Conservation (phyloP, 2,329 filamentous ascomycete genomes). For the Fusarium miscanthi region DNA sequence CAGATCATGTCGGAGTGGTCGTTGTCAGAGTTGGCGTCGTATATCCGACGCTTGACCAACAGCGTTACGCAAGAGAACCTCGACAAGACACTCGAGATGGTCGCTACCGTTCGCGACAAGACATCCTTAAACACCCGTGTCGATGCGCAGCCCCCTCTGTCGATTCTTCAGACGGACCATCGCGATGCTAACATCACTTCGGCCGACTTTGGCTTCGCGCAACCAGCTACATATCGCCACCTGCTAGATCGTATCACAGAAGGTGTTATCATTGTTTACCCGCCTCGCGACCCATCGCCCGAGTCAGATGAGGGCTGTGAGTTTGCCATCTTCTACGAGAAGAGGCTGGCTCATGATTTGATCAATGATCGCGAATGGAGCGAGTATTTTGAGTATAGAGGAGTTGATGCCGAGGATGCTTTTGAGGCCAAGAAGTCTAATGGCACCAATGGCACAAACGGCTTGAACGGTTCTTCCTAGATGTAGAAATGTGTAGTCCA, state of each 20-base stretch:
- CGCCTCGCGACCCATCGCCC: slow-evolving; percentile 39
- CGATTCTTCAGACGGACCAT: slow-evolving; percentile 51
- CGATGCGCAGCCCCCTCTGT: slow-evolving; percentile 51
- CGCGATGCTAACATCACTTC: slow-evolving; percentile 47
- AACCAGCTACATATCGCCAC: slow-evolving; percentile 49
- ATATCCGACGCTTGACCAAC: slow-evolving; percentile 53
- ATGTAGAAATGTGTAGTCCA: not conserved
- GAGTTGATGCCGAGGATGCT: slow-evolving; percentile 44
- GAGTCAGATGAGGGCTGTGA: slow-evolving; percentile 51
- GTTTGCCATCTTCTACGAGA: slow-evolving; percentile 51
- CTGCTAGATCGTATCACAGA: slow-evolving; percentile 47
- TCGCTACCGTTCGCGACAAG: slow-evolving; percentile 54
- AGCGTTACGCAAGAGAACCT: slow-evolving; percentile 49
- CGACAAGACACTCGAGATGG: slow-evolving; percentile 42
- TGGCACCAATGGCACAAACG: not conserved
- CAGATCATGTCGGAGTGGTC: slow-evolving; percentile 53
- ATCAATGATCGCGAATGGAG: slow-evolving; percentile 51
- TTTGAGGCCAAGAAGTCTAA: not conserved
- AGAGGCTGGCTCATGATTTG: slow-evolving; percentile 46
- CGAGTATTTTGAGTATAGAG: slow-evolving; percentile 53
- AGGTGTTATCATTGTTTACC: slow-evolving; percentile 48
- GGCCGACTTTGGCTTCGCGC: slow-evolving; percentile 53
- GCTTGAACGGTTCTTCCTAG: not conserved
- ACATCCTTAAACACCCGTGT: slow-evolving; percentile 47
- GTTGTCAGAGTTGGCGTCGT: slow-evolving; percentile 50